A percentile compares a stretch with the other conserved stretches of the same genome.
Evolutionary conservation across 805 yeast species (phyloP).

Genomic region (Zygosaccharomyces siamensis): DNA sequence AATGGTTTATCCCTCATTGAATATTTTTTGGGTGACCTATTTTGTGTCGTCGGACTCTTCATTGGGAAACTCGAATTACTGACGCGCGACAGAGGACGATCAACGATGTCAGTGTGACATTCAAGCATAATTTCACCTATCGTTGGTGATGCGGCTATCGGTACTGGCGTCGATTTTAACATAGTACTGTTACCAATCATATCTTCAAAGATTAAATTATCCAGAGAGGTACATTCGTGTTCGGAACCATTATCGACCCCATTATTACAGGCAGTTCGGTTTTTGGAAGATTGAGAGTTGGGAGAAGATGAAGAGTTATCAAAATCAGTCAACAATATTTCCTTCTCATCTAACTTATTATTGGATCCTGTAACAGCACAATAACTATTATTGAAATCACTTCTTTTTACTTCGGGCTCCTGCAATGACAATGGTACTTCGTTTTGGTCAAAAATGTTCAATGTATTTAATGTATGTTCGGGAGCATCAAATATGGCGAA

Average conservation of each 20-base stretch:
- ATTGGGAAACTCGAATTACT: conserved; percentile 2
- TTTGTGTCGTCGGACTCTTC: conserved; percentile 11
- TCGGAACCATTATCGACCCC: neutral
- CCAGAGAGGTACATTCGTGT: neutral
- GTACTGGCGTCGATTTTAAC: conserved; percentile 1
- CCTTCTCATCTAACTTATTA: conserved; percentile 7
- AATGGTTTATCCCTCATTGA: neutral
- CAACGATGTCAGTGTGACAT: neutral
- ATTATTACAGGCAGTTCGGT: neutral
- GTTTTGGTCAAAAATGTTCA: conserved; percentile 4
- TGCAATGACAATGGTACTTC: conserved; percentile 3
- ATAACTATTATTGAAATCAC: conserved; percentile 8
- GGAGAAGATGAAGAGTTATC: conserved; percentile 11
- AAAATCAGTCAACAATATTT: conserved; percentile 10
- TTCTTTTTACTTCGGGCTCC: neutral
- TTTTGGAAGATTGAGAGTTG: conserved; percentile 3
- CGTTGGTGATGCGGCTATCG: neutral
- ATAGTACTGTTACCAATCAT: neutral
- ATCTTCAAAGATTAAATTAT: conserved; percentile 1
- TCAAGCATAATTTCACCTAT: neutral
- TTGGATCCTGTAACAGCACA: conserved; percentile 10
- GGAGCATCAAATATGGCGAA: conserved; percentile 12
- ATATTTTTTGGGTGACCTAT: conserved; percentile 2
- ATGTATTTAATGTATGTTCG: conserved; percentile 3
- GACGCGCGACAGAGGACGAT: conserved; percentile 6